Percentiles rank a stretch among this genome's conserved stretches.
These are phyloP conservation scores for Allodekkera sacchari DNA, from an alignment of 805 yeast genomes.

Conservation along the genomic window DNA sequence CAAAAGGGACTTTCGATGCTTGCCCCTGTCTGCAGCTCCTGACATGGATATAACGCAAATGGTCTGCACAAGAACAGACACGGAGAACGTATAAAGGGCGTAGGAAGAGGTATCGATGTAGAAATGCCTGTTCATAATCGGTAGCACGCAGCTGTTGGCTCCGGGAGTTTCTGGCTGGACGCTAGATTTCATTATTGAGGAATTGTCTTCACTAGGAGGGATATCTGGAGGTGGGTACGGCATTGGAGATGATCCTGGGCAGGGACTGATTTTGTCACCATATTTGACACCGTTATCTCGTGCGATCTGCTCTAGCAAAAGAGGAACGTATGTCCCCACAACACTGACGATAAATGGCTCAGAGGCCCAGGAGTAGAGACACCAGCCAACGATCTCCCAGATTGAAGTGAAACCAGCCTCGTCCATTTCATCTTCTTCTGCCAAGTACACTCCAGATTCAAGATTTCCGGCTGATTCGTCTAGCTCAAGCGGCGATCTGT, in stretches of 20 bases:
- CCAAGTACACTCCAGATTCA: too few relatives aligned
- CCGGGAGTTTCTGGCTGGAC: too few relatives aligned
- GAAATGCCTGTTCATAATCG: conserved; percentile 19
- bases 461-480: too few relatives aligned
- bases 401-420: too few relatives aligned
- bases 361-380: conserved; percentile 62
- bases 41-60: conserved; percentile 62
- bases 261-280: conserved; percentile 50
- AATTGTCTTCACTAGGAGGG: too few relatives aligned
- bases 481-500: too few relatives aligned
- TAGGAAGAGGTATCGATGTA: conserved; percentile 67
- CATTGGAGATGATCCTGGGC: conserved; percentile 26
- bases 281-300: conserved; percentile 61
- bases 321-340: conserved; percentile 70
- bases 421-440: too few relatives aligned
- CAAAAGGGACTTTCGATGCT: conserved; percentile 48
- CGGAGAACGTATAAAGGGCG: conserved; percentile 65
- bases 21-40: conserved; percentile 62
- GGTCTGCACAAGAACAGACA: conserved; percentile 67
- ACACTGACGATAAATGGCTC: conserved; percentile 79
- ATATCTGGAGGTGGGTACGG: conserved; percentile 28
- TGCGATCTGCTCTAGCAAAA: conserved; percentile 63
- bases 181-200: too few relatives aligned
- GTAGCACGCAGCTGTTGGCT: conserved; percentile 27
- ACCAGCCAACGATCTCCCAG: conserved; percentile 65